Base-by-base conservation (phyloP, 2,329 filamentous ascomycete species). In the Aureobasidium sp. region DNA sequence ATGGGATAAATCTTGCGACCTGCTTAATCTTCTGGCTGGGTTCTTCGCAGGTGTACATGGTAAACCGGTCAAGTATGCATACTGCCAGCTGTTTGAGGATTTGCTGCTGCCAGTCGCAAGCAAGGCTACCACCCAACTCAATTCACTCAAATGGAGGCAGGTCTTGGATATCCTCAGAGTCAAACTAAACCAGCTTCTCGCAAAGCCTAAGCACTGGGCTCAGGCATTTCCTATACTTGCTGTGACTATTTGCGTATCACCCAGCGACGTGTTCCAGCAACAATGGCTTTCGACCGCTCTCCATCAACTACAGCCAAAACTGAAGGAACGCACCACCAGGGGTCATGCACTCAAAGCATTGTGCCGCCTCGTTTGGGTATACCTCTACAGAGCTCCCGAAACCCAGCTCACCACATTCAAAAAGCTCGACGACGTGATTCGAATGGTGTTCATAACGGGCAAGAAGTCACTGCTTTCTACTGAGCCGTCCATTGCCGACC, bases 351-450 rank as follows among this genome's bases (percentile, higher is more conserved):
- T 99, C 25, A 90, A 96, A 70, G 91, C 93, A 15, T 86, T 96
- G 53, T 95, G 92, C 40, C 86, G 93, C 58, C 77, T 99, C 27
- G 80, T 96, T 4, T 99, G 94, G 94, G 93, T 91, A 0, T 97
- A 96, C 72, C 79, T 99, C 3, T 96, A 95, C 72, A 86, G 93
- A 15, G 86, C 85, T 50, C 84, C 83, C 5, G 94, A 99, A 64
- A 81, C 84, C 10, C 77, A 82, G 1, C 83, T 85, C 59, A 80
- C 80, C 31, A 86, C 87, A 2, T 79, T 84, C 42, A 85, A 88
- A 64, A 96, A 94, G 71, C 78, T 97, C 19, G 93, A 99, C 65
- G 93, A 97, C 65, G 86, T 97, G 21, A 83, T 95, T 65, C 89
- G 87, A 68, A 81, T 96, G 67, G 84, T 96, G 1, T 80, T 99